phyloP scores from a whole-genome alignment of 768 basidiomycete genomes.

The Mycena belliarum region DNA sequence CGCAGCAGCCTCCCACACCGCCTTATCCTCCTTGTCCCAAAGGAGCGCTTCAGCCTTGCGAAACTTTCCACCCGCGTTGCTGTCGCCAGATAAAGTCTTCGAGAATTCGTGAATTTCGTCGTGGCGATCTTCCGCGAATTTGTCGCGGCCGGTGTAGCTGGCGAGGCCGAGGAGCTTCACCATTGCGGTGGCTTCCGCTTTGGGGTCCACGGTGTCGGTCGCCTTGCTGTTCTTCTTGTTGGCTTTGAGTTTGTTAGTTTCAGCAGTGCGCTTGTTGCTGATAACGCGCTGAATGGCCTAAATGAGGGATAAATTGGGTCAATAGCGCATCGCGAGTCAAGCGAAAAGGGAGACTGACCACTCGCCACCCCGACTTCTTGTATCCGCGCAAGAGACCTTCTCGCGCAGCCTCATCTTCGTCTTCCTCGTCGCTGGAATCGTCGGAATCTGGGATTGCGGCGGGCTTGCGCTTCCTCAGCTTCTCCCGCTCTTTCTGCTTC shows the following conservation, averaged over 20 bases:
- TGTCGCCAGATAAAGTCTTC: neutral
- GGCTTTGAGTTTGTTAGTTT: neutral
- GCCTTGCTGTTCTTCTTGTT: neutral
- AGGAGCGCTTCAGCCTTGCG: neutral
- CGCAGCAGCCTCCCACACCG: neutral
- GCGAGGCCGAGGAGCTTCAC: neutral
- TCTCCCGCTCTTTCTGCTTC: neutral
- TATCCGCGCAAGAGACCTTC: neutral
- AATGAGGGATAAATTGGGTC: neutral
- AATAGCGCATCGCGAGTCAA: too few species aligned
- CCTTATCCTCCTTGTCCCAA: slow-evolving; percentile 12
- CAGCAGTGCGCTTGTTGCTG: slow-evolving; percentile 9
- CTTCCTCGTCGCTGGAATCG: neutral
- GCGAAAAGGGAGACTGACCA: neutral
- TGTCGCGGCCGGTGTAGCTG: slow-evolving; percentile 4
- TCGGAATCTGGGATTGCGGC: neutral
- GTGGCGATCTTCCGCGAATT: slow-evolving; percentile 3
- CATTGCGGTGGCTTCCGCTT: neutral
- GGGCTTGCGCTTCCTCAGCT: neutral
- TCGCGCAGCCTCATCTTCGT: slow-evolving; percentile 1
- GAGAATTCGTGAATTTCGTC: neutral
- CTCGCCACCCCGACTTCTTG: neutral
- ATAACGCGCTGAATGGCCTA: slow-evolving; percentile 14
- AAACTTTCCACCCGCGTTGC: slow-evolving; percentile 10
- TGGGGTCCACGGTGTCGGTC: neutral